phyloP scores from a whole-genome alignment of 371 early-diverging fungal genomes.

The Dinochytrium kinnereticum region DNA sequence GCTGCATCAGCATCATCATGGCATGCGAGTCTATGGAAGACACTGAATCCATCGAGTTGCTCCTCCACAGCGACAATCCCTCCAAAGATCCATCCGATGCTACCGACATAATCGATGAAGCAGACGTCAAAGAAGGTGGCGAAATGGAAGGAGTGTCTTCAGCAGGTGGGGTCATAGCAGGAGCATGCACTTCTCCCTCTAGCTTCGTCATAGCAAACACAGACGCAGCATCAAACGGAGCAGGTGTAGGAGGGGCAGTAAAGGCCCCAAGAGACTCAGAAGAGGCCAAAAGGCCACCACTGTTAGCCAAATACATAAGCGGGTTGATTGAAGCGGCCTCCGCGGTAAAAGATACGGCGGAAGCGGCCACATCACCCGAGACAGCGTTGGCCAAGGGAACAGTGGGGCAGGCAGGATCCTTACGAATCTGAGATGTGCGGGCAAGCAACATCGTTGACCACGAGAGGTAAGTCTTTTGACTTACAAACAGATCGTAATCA shows the following conservation, averaged over 20 bases:
- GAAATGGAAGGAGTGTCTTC: background rate
- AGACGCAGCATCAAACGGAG: background rate
- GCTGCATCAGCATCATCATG: background rate
- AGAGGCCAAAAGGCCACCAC: background rate
- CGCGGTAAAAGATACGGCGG: conserved; percentile 7
- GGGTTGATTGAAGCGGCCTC: background rate
- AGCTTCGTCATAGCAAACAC: background rate
- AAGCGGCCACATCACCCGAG: background rate
- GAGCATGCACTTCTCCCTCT: background rate
- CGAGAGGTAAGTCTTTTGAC: conserved; percentile 36
- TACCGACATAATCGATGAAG: background rate
- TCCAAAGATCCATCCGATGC: background rate
- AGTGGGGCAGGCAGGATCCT: too few species aligned
- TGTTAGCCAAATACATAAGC: too few species aligned
- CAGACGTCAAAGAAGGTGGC: background rate
- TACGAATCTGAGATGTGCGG: conserved; percentile 26
- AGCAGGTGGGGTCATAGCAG: background rate
- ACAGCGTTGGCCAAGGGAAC: too few species aligned
- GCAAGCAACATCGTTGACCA: conserved; percentile 42
- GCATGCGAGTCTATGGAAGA: background rate
- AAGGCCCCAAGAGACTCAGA: background rate
- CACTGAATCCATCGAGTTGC: background rate
- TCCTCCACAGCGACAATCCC: background rate
- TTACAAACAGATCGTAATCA: conserved; percentile 51
- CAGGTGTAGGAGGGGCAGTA: background rate